A percentile compares a stretch with the other conserved stretches of the same genome.
These are phyloP conservation scores for Amesomyces nigricolor DNA, from an alignment of 2,329 filamentous ascomycete species.

Conservation along the genomic window DNA sequence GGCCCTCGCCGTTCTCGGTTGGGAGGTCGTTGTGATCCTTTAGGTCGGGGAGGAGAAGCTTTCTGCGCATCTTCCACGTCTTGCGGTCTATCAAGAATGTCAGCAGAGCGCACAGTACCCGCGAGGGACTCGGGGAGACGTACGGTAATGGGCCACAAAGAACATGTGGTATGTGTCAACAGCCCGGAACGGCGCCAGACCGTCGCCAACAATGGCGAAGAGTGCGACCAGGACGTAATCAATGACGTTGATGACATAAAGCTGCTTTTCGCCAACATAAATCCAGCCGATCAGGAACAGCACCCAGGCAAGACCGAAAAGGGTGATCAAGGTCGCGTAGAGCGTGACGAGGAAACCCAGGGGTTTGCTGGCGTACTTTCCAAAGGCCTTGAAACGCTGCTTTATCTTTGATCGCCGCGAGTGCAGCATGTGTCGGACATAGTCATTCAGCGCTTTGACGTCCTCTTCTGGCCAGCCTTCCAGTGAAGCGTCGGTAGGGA, in stretches of 20 bases:
- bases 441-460: slow-evolving; percentile 72
- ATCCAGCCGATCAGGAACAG: slow-evolving; percentile 90
- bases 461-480: slow-evolving; percentile 72
- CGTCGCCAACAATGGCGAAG: slow-evolving; percentile 66
- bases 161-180: slow-evolving; percentile 86
- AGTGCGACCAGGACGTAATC: slow-evolving; percentile 66
- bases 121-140: neutral
- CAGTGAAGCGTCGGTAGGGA: slow-evolving; percentile 67
- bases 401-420: slow-evolving; percentile 75
- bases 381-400: slow-evolving; percentile 71
- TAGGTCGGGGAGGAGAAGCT: slow-evolving; percentile 55
- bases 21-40: slow-evolving; percentile 67
- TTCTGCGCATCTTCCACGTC: slow-evolving; percentile 60
- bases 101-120: neutral
- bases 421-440: slow-evolving; percentile 82
- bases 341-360: slow-evolving; percentile 79
- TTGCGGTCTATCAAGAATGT: slow-evolving; percentile 34
- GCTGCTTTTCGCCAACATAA: slow-evolving; percentile 67
- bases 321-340: slow-evolving; percentile 75
- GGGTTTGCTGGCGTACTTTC: slow-evolving; percentile 69
- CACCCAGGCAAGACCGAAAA: slow-evolving; percentile 84
- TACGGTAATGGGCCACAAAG: slow-evolving; percentile 67
- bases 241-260: slow-evolving; percentile 64
- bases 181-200: slow-evolving; percentile 66
- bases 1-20: neutral